phyloP scores from a whole-genome alignment of 2,329 filamentous ascomycete species.

The Nothopassalora personata region DNA sequence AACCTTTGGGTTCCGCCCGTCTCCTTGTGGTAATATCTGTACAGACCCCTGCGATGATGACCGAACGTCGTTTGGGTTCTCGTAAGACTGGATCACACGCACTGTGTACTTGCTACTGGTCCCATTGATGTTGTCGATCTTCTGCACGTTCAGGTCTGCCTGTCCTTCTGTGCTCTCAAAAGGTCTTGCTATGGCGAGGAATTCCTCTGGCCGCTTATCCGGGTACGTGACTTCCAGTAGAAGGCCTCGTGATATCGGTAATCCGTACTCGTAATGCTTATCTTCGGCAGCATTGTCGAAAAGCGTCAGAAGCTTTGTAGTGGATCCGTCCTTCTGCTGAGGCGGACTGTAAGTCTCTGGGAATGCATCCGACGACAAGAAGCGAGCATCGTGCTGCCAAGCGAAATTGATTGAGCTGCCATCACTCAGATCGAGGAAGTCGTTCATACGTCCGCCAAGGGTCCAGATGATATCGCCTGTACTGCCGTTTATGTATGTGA shows the following conservation, averaged over 20 bases:
- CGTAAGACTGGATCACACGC: conserved; percentile 27
- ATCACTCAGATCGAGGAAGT: conserved; percentile 30
- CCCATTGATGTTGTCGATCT: conserved; percentile 25
- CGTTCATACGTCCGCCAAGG: conserved; percentile 43
- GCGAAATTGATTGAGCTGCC: conserved; percentile 28
- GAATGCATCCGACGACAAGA: conserved; percentile 22
- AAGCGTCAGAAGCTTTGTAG: conserved; percentile 45
- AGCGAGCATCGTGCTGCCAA: conserved; percentile 34
- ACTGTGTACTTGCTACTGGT: conserved; percentile 27
- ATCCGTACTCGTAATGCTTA: conserved; percentile 28
- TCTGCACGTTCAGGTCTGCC: conserved; percentile 27
- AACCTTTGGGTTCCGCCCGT: conserved; percentile 39
- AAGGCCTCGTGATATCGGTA: conserved; percentile 27
- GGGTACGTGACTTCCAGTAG: conserved; percentile 32
- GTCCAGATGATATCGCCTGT: conserved; percentile 44
- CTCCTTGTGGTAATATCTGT: conserved; percentile 48
- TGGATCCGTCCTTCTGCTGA: conserved; percentile 16
- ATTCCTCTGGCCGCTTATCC: background rate
- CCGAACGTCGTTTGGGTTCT: conserved; percentile 30
- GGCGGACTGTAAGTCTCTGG: conserved; percentile 24
- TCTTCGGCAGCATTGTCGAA: conserved; percentile 51
- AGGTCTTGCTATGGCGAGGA: background rate
- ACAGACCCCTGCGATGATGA: conserved; percentile 47
- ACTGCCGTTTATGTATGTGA: conserved; percentile 42
- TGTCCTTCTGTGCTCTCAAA: background rate